Conservation (phyloP, 495 filamentous ascomycete genomes). For the Collariella sp. region DNA sequence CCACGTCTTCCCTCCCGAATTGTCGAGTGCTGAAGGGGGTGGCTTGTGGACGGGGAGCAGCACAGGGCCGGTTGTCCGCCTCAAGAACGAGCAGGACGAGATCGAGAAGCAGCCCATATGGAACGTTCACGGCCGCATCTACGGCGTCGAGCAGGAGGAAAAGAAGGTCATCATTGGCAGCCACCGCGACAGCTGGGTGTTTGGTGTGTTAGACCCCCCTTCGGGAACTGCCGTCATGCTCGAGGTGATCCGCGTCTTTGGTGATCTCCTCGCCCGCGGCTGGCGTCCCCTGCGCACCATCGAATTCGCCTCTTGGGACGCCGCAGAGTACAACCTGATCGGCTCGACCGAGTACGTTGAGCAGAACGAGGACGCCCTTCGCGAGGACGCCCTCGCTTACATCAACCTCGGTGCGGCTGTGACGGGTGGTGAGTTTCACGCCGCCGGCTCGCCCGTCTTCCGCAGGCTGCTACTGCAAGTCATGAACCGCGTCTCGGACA, state of each 20-base stretch:
- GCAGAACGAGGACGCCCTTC: conserved; percentile 72
- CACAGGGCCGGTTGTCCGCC: conserved; percentile 65
- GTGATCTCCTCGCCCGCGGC: conserved; percentile 60
- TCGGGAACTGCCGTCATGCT: conserved; percentile 87
- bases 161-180: conserved; percentile 89
- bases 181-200: conserved; percentile 89
- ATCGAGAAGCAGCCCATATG: conserved; percentile 74
- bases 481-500: conserved; percentile 65
- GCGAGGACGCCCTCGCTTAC: conserved; percentile 69
- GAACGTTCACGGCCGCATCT: conserved; percentile 77
- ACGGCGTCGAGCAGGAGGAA: conserved; percentile 69
- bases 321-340: conserved; percentile 83
- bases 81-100: conserved; percentile 87
- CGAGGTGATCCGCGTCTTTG: conserved; percentile 77
- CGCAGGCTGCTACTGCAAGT: conserved; percentile 60
- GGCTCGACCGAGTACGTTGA: conserved; percentile 95
- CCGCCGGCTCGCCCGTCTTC: conserved; percentile 70
- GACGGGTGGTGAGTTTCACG: conserved; percentile 61
- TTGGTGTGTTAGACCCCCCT: conserved; percentile 77
- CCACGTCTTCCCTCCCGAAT: conserved; percentile 56
- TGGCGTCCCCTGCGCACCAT: conserved; percentile 93
- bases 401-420: conserved; percentile 89
- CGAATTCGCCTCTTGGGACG: conserved; percentile 94
- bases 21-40: conserved; percentile 62
- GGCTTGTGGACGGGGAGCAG: conserved; percentile 79